Evolutionary conservation across 305 asterid genomes (phyloP), one percentile per base, ranked within the genome.

Genomic region (Salvia sclarea): DNA sequence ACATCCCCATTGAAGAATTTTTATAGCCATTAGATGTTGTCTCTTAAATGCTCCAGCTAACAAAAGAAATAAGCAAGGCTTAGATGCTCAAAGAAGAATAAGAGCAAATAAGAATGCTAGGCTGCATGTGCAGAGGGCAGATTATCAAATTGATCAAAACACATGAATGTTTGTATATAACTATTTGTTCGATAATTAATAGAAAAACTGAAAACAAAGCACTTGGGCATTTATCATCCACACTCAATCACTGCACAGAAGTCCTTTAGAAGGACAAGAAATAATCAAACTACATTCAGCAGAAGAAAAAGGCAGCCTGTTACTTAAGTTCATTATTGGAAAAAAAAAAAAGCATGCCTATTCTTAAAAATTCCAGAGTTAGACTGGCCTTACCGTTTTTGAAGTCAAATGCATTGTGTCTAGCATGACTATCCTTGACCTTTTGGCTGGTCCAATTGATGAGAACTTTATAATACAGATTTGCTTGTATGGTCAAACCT

Each of bases 361-460:
- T 59, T 53, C 55, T 71, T 16, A 59, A 33, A 11, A 45, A 28
- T 13, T 20, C 7, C 35, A 60, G 33, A 69, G 61, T 59, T 38
- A 41, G 24, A 45, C 14, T 5, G 60, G 73, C 63, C 75, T 70
- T 78, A 87, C 98, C 98, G 17, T 87, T 79, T 80, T 79, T 93
- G 85, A 88, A 93, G 78, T 90, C 95, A 61, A 93, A 90, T 56
- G 98, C 82, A 79, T 93, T 90, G 77, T 85, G 95, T 20, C 85
- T 84, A 58, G 91, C 80, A 66, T 84, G 87, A 67, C 90, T 76
- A 76, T 85, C 88, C 80, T 93, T 93, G 81, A 93, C 98, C 83
- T 93, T 93, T 79, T 93, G 93, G 87, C 98, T 93, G 72, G 96
- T 87, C 98, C 98, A 93, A 72, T 81, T 86, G 75, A 93, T 85